Base-by-base conservation (phyloP, 306 rosid genomes). In the Quercus mongolica region DNA sequence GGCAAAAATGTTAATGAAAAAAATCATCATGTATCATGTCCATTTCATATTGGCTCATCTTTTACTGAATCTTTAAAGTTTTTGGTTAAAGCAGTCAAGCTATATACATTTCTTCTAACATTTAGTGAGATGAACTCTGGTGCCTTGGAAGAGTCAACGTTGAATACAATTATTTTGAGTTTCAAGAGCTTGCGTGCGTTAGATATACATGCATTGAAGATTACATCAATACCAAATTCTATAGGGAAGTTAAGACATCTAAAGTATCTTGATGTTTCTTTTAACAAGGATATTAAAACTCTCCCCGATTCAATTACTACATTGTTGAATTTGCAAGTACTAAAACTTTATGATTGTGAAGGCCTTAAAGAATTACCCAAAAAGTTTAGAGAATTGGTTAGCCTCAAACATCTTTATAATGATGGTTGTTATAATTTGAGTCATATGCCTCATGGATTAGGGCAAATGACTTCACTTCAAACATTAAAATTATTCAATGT, bases 51-150 rank as follows among this genome's bases (percentile, higher is more conserved):
- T 9, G 25, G 3, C 3, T 2, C 3, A 9, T 20, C 23, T 20
- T 59, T 20, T 26, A 5, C 7, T 59, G 25, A 11, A 4, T 0
- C 46, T 38, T 38, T 7, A 38, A 38, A 0, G 0, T 38, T 38
- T 0, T 3, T 20, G 10, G 4, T 19, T 23, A 26, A 59, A n/a
- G 13, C 30, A 26, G 30, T 26, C 30, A 26, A 26, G 30, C 0
- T 2, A 26, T 26, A 0, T 26, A 2, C 30, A 26, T 26, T 26
- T 26, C 30, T 26, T 74, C 56, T 30, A 6, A 8, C 26, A 59
- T 2, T 0, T 46, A 0, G 0, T 2, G 0, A 0, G 4, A 0
- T 0, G 0, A 0, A 2, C 0, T 5, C 1, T 0, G 1, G 2
- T 19, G 2, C 0, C 13, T 3, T n/a, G 26, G 6, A 19, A 0